These are phyloP conservation scores for Pseudozyma hubeiensis DNA, from an alignment of 1,284 basidiomycete species.

Conservation along the genomic window DNA sequence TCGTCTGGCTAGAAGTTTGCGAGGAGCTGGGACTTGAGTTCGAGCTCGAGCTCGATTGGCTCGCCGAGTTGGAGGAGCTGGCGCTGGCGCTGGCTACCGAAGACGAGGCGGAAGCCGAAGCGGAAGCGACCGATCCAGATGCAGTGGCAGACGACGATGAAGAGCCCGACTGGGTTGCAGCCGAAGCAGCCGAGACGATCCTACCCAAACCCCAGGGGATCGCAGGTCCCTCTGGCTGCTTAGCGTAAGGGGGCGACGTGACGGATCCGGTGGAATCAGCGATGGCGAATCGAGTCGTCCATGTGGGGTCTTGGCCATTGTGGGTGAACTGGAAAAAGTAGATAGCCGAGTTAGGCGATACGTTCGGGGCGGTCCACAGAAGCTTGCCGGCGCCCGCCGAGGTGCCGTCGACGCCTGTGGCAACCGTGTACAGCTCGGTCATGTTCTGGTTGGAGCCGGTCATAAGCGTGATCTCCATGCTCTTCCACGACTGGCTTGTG, in stretches of 20 bases:
- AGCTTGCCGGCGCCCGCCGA: constrained; percentile 70
- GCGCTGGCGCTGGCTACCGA: constrained; percentile 8
- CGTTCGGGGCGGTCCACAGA: constrained; percentile 79
- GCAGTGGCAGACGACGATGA: constrained; percentile 4
- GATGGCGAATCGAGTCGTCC: constrained; percentile 86
- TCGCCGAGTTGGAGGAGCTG: constrained; percentile 12
- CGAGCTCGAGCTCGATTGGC: constrained; percentile 15
- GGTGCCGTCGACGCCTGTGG: constrained; percentile 76
- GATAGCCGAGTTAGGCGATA: constrained; percentile 71
- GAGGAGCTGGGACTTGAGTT: constrained; percentile 14
- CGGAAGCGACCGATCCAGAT: constrained; percentile 8
- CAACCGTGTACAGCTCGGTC: constrained; percentile 77
- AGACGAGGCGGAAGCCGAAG: constrained; percentile 11
- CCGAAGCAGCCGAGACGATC: constrained; percentile 71
- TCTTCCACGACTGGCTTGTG: constrained; percentile 67
- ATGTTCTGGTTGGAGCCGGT: constrained; percentile 80
- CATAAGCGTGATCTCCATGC: constrained; percentile 74
- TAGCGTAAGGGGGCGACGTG: constrained; percentile 71
- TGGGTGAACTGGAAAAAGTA: constrained; percentile 66
- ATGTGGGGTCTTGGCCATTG: constrained; percentile 71
- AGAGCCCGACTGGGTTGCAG: constrained; percentile 9
- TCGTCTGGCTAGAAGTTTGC: constrained; percentile 19
- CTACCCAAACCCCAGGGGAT: constrained; percentile 80
- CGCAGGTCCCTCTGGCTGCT: constrained; percentile 73
- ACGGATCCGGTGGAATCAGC: constrained; percentile 73